Percentiles rank a stretch among this genome's conserved stretches.
Conservation (phyloP, 805 yeast species). For the Sugiyamaella mastotermitis region DNA sequence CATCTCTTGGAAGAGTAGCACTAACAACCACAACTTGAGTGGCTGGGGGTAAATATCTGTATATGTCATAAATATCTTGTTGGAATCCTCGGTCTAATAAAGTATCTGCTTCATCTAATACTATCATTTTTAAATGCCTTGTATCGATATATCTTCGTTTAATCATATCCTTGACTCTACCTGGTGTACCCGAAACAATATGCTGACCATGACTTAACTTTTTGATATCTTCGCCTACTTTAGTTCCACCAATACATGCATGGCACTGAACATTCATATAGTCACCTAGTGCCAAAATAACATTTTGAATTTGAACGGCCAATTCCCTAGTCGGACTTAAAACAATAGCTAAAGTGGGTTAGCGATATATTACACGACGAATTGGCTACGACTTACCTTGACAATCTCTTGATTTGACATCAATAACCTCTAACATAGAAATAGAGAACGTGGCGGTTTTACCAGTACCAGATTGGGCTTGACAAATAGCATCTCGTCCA, state of each 20-base stretch:
- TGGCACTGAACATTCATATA: slow-evolving; percentile 88
- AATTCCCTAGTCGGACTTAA: slow-evolving; percentile 97
- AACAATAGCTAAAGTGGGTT: slow-evolving; percentile 81
- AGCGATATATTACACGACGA: too few relatives aligned
- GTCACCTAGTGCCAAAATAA: slow-evolving; percentile 81
- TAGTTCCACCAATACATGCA: slow-evolving; percentile 97
- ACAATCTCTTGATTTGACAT: slow-evolving; percentile 62
- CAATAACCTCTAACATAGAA: slow-evolving; percentile 53
- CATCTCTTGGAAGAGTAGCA: slow-evolving; percentile 93
- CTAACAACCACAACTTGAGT: slow-evolving; percentile 93
- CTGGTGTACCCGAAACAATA: slow-evolving; percentile 96
- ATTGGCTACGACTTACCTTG: too few relatives aligned
- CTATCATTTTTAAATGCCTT: slow-evolving; percentile 83
- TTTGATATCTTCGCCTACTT: slow-evolving; percentile 79
- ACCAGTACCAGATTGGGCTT: slow-evolving; percentile 88
- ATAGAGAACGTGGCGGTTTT: slow-evolving; percentile 86
- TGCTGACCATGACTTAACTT: slow-evolving; percentile 83
- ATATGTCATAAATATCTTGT: slow-evolving; percentile 92
- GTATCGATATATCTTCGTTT: slow-evolving; percentile 81
- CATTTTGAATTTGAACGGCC: slow-evolving; percentile 93
- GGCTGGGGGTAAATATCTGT: slow-evolving; percentile 76
- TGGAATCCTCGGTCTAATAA: slow-evolving; percentile 89
- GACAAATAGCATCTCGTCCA: slow-evolving; percentile 72
- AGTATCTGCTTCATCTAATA: slow-evolving; percentile 98
- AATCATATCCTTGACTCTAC: slow-evolving; percentile 95